Evolutionary conservation across 805 yeast species (phyloP).

Genomic region (Zygosaccharomyces lentus): DNA sequence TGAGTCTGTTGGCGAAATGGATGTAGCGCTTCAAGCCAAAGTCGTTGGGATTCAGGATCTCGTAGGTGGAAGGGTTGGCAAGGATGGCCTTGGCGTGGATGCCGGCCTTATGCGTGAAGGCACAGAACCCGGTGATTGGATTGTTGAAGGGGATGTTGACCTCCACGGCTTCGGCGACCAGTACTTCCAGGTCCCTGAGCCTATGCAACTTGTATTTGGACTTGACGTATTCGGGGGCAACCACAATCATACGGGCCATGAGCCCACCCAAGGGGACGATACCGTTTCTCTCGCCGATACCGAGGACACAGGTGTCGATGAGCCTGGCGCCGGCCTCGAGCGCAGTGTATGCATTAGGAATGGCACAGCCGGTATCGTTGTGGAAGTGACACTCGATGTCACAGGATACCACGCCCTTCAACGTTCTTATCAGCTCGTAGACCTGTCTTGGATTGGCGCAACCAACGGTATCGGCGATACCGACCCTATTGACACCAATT

Average conservation of each 20-base stretch:
- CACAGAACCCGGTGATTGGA: slow-evolving; percentile 99
- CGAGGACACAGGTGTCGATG: slow-evolving; percentile 91
- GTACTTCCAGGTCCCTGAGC: slow-evolving; percentile 89
- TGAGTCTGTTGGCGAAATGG: slow-evolving; percentile 95
- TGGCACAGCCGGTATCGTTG: slow-evolving; percentile 98
- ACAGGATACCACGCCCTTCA: slow-evolving; percentile 89
- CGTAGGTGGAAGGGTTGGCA: slow-evolving; percentile 98
- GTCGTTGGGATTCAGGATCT: slow-evolving; percentile 89
- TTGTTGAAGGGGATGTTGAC: slow-evolving; percentile 97
- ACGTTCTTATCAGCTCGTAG: slow-evolving; percentile 90
- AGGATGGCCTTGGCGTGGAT: slow-evolving; percentile 98
- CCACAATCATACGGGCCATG: slow-evolving; percentile 99
- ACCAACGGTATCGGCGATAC: slow-evolving; percentile 99
- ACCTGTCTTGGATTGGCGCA: slow-evolving; percentile 99
- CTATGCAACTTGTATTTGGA: slow-evolving; percentile 93
- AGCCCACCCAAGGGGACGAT: slow-evolving; percentile 96
- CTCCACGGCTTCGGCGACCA: slow-evolving; percentile 96
- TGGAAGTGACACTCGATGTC: slow-evolving; percentile 99
- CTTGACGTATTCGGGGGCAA: slow-evolving; percentile 92
- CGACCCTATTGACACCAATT: slow-evolving; percentile 97
- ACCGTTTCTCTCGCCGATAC: slow-evolving; percentile 99
- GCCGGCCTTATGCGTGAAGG: slow-evolving; percentile 99
- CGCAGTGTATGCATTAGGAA: slow-evolving; percentile 97
- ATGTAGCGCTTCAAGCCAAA: slow-evolving; percentile 94
- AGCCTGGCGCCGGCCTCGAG: slow-evolving; percentile 95